These are phyloP conservation scores for Chlorella sp. DNA, from an alignment of 139 green algal species.

Conservation along the genomic window DNA sequence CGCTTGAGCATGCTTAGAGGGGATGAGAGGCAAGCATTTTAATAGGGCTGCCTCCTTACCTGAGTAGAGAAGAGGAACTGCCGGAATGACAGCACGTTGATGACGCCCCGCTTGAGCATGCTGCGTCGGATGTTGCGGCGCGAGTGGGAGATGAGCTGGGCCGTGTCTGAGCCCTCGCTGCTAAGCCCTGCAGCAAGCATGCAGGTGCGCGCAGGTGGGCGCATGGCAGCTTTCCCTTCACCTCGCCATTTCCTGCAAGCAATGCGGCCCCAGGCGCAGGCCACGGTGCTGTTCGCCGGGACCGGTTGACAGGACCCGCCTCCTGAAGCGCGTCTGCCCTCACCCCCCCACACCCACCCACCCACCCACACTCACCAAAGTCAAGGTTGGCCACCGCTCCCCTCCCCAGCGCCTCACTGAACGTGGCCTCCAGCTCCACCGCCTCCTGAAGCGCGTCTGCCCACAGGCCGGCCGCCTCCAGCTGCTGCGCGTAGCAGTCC, in stretches of 20 bases:
- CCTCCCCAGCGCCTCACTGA: constrained; percentile 49
- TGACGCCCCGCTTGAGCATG: neutral
- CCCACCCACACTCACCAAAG: too few species aligned
- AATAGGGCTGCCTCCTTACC: too few species aligned
- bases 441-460: constrained; percentile 64
- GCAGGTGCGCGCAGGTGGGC: too few species aligned
- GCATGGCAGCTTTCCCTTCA: too few species aligned
- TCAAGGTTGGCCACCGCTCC: constrained; percentile 14
- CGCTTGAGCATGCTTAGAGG: neutral
- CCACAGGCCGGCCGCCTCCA: constrained; percentile 57
- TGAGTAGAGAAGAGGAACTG: neutral
- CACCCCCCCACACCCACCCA: too few species aligned
- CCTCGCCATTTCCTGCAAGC: too few species aligned
- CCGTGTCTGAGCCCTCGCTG: neutral
- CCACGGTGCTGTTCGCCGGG: too few species aligned
- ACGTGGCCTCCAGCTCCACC: constrained; percentile 78
- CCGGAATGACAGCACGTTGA: neutral
- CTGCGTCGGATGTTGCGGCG: neutral
- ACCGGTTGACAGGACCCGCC: too few species aligned
- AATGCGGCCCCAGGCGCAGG: too few species aligned
- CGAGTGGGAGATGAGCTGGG: neutral
- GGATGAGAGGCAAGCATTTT: too few species aligned
- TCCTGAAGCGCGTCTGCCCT: too few species aligned
- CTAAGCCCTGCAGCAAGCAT: too few species aligned
- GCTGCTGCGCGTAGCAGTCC: constrained; percentile 78